phyloP scores from a whole-genome alignment of 2,329 filamentous ascomycete species.

The Tolypocladium guangdongense region DNA sequence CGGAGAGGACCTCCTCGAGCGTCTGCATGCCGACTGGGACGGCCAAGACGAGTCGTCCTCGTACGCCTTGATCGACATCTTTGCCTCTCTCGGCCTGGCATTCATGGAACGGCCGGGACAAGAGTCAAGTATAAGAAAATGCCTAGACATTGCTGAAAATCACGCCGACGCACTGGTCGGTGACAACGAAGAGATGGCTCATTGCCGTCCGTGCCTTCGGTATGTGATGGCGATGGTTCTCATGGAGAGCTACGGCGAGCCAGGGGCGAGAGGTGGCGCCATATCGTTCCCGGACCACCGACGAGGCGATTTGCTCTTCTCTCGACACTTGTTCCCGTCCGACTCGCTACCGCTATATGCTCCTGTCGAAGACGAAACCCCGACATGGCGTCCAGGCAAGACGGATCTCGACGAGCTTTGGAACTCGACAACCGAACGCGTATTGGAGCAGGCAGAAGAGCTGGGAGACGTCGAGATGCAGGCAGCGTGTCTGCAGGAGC shows the following conservation, averaged over 20 bases:
- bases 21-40: neutral
- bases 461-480: neutral
- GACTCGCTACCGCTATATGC: neutral
- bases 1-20: neutral
- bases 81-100: neutral
- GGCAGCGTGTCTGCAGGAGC: neutral
- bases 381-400: neutral
- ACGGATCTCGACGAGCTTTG: neutral
- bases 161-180: neutral
- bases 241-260: neutral
- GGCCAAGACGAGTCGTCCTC: neutral
- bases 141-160: neutral
- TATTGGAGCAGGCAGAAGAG: neutral
- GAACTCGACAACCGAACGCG: neutral
- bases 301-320: neutral
- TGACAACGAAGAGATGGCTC: neutral
- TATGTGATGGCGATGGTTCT: neutral
- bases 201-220: neutral
- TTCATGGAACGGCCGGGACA: neutral
- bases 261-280: neutral
- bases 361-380: neutral
- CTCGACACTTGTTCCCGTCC: neutral
- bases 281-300: neutral
- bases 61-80: slow-evolving; percentile 1
- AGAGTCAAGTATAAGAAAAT: neutral